Percentiles rank a stretch among this genome's conserved stretches.
Conservation (phyloP, 305 asterid genomes). For the Euphrasia arctica region DNA sequence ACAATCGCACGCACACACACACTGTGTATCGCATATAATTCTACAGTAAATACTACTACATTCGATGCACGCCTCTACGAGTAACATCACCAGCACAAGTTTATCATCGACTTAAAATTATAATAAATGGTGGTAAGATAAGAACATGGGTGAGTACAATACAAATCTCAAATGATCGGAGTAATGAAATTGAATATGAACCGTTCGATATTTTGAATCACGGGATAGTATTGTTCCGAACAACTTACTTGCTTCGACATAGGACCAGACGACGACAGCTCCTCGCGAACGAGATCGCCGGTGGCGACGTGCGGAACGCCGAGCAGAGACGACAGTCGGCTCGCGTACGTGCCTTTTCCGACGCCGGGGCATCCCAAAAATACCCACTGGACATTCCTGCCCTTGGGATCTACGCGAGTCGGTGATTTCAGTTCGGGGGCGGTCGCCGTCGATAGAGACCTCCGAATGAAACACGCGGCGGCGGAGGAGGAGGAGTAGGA, state of each 20-base stretch:
- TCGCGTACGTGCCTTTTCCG: conserved; percentile 95
- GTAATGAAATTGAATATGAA: neutral
- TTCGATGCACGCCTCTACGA: too few relatives aligned
- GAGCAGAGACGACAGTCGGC: conserved; percentile 77
- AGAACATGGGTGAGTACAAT: too few relatives aligned
- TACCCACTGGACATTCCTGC: conserved; percentile 78
- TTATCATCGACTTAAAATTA: too few relatives aligned
- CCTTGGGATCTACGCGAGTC: conserved; percentile 54
- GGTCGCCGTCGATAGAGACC: conserved; percentile 51
- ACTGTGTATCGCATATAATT: too few relatives aligned
- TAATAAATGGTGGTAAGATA: too few relatives aligned
- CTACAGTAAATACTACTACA: too few relatives aligned
- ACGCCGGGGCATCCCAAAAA: conserved; percentile 97
- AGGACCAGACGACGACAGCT: conserved; percentile 66
- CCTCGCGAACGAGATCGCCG: conserved; percentile 98
- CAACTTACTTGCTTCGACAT: conserved; percentile 59
- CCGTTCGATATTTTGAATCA: neutral
- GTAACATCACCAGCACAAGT: too few relatives aligned
- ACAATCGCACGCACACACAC: too few relatives aligned
- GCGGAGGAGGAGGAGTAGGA: conserved; percentile 38
- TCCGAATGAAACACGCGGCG: conserved; percentile 25
- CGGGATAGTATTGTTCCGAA: neutral
- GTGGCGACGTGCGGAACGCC: conserved; percentile 98
- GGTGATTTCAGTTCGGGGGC: conserved; percentile 37
- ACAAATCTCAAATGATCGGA: neutral